Conservation (phyloP, 352 stramenopile genomes). For the Globisporangium viniferum region DNA sequence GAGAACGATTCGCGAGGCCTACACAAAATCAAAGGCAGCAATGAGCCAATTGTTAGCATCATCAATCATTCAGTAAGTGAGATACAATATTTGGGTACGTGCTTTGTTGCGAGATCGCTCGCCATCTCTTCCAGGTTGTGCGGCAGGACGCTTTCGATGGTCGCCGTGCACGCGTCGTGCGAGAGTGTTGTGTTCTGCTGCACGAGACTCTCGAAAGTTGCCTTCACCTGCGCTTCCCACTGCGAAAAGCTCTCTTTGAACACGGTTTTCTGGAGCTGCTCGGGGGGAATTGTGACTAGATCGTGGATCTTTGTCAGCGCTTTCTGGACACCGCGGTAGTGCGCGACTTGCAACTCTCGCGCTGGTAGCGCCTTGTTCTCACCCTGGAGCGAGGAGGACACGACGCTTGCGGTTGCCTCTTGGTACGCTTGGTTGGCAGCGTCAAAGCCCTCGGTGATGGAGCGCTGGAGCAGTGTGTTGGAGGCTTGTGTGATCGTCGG, state of each 20-base stretch:
- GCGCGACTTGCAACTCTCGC: constrained; percentile 25
- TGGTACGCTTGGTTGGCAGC: constrained; percentile 27
- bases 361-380: constrained; percentile 1
- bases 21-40: not conserved
- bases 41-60: not conserved
- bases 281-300: constrained; percentile 21
- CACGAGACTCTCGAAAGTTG: constrained; percentile 9
- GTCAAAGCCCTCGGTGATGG: constrained; percentile 31
- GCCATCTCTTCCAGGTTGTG: constrained; percentile 38
- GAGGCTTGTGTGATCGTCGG: constrained; percentile 46
- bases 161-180: constrained; percentile 4
- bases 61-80: not conserved
- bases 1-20: constrained; percentile 46
- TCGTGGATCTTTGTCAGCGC: constrained; percentile 25
- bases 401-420: constrained; percentile 3
- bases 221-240: constrained; percentile 22
- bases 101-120: constrained; percentile 26
- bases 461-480: constrained; percentile 39
- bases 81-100: not conserved
- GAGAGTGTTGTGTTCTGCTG: constrained; percentile 20
- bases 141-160: constrained; percentile 31
- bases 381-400: not conserved
- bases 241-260: constrained; percentile 25
- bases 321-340: constrained; percentile 28
- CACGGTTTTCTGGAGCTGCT: constrained; percentile 27